These are phyloP conservation scores for Alnus glutinosa DNA, from an alignment of 306 rosid species.

Conservation along the genomic window DNA sequence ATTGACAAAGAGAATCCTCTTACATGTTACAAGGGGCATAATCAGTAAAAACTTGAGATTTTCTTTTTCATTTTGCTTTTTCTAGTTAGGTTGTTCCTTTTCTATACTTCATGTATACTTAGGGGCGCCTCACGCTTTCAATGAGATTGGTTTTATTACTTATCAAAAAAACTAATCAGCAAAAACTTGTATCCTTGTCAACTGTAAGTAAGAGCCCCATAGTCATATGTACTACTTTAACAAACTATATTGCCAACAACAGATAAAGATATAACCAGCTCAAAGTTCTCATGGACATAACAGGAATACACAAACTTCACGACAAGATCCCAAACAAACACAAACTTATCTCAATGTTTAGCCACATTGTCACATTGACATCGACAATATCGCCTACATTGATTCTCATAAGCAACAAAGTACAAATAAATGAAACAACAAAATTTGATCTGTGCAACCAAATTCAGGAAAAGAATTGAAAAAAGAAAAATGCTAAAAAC, in stretches of 20 bases:
- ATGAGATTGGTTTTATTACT: too few species aligned
- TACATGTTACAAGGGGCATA: background rate
- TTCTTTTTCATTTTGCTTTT: too few species aligned
- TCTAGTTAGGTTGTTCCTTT: too few species aligned
- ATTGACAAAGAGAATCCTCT: background rate
- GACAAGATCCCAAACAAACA: background rate
- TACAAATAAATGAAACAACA: background rate
- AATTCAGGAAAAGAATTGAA: background rate
- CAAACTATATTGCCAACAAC: background rate
- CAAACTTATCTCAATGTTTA: background rate
- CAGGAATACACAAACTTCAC: background rate
- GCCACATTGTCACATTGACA: background rate
- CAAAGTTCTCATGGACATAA: background rate
- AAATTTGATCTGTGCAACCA: background rate
- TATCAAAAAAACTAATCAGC: too few species aligned
- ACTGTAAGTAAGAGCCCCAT: background rate
- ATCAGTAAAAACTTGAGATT: background rate
- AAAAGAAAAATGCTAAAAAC: background rate
- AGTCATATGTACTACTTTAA: background rate
- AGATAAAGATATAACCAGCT: background rate
- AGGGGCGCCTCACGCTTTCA: too few species aligned
- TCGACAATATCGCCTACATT: background rate
- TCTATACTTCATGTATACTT: too few species aligned
- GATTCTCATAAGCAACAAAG: background rate
- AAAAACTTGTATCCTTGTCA: background rate